These are phyloP conservation scores for Glebionis coronaria DNA, from an alignment of 129 eudicot genomes.

Conservation along the genomic window DNA sequence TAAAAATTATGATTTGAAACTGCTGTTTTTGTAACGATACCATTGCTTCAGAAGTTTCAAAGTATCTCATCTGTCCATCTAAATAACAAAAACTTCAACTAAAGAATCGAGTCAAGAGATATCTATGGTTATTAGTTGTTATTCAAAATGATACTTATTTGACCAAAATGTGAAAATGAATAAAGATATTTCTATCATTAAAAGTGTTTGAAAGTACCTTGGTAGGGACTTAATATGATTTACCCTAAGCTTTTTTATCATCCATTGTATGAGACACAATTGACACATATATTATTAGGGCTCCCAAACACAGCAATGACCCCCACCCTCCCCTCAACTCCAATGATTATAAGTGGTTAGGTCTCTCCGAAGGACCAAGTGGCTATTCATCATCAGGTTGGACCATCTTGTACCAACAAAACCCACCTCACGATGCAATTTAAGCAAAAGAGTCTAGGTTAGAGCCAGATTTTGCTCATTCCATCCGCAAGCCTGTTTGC, in stretches of 20 bases:
- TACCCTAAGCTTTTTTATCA: slow-evolving; percentile 13
- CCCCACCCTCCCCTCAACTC: not conserved
- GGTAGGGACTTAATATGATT: slow-evolving; percentile 17
- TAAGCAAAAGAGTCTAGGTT: too few relatives aligned
- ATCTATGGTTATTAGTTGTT: not conserved
- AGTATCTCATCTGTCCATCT: too few relatives aligned
- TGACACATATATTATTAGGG: slow-evolving; percentile 6
- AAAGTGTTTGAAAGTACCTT: not conserved
- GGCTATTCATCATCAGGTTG: slow-evolving; percentile 5
- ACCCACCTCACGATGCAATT: not conserved
- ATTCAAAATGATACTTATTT: slow-evolving; percentile 1
- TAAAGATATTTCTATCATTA: not conserved
- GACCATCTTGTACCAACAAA: slow-evolving; percentile 5
- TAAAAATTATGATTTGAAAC: not conserved
- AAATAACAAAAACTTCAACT: too few relatives aligned
- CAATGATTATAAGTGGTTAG: not conserved
- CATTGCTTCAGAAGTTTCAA: not conserved
- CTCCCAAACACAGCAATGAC: not conserved
- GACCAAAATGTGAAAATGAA: slow-evolving; percentile 6
- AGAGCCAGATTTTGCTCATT: too few relatives aligned
- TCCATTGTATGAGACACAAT: not conserved
- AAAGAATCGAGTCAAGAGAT: not conserved
- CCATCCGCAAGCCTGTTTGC: too few relatives aligned
- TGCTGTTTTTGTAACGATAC: too few relatives aligned
- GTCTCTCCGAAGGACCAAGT: not conserved